These are phyloP conservation scores for Aspergillus sp. DNA, from an alignment of 2,329 filamentous ascomycete species.

Conservation along the genomic window DNA sequence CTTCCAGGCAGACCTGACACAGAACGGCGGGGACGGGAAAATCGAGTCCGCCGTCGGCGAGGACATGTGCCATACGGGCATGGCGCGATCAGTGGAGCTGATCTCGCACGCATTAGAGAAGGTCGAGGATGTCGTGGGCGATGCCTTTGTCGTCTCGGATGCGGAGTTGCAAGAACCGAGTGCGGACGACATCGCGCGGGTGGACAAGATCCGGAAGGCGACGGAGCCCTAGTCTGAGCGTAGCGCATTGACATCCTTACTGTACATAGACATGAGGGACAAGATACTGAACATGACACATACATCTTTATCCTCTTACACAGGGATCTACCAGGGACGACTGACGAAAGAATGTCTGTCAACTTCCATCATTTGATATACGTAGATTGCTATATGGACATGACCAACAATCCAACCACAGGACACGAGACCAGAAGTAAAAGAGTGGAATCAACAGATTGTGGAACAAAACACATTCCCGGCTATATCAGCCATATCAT, in stretches of 20 bases:
- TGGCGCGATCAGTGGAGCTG: constrained; percentile 34
- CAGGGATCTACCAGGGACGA: too few relatives aligned
- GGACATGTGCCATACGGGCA: constrained; percentile 32
- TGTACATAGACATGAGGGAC: not conserved
- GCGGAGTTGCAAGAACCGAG: constrained; percentile 25
- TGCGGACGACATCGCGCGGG: constrained; percentile 27
- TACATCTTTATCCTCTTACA: too few relatives aligned
- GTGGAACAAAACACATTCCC: too few relatives aligned
- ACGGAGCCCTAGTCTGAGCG: constrained; percentile 8
- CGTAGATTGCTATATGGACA: not conserved
- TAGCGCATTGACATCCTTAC: not conserved
- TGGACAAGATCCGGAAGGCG: constrained; percentile 26
- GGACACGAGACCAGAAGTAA: not conserved
- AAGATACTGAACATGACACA: too few relatives aligned
- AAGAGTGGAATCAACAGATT: too few relatives aligned
- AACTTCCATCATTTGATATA: not conserved
- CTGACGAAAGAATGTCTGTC: too few relatives aligned
- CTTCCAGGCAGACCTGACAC: constrained; percentile 29
- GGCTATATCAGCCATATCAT: too few relatives aligned
- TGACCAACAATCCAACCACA: not conserved
- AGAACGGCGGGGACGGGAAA: constrained; percentile 36
- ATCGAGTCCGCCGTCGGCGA: constrained; percentile 34
- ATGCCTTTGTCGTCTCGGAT: constrained; percentile 27
- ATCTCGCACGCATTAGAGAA: constrained; percentile 32
- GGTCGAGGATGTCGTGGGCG: constrained; percentile 31